Base-by-base conservation (phyloP, 2,329 filamentous ascomycete genomes). In the Venturia pyrina region DNA sequence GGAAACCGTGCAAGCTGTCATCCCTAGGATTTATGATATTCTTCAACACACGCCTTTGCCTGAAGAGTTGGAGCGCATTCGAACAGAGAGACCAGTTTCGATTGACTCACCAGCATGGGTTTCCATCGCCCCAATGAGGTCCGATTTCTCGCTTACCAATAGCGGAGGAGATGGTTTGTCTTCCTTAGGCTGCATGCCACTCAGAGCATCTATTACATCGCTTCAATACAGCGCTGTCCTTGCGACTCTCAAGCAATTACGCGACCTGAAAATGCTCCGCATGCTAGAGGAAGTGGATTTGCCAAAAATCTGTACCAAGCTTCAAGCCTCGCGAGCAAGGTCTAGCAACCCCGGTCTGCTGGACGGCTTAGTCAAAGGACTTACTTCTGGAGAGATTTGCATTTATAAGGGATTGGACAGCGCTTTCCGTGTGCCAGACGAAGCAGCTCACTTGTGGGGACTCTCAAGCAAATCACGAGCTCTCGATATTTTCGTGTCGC, bases 401-500 rank as follows among this genome's bases (percentile, higher is more conserved):
- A 34, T 62, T 21, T 64, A 64, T 44, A 64, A 50, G 32, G 62
- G 62, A n/a, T 19, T 64, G 41, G 62, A 64, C 19, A 50, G 37
- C 8, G 62, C 43, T 37, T 64, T 64, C 19, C 32, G 24, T 13
- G 24, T 56, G 6, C 43, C 62, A 6, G 48, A 50, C 11, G 62
- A 64, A n/a, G 43, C 60, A 43, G 21, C 43, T 32, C 43, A 64
- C 19, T 21, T 64, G n/a, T 64, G 62, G 62, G 62, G 62, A 48
- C 62, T 64, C 28, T 64, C 43, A 3, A 46, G 44, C n/a, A 46
- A 40, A 40, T 40, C 41, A 32, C 37, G 48, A 15, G 32, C 21
- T 53, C 32, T 56, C n/a, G 62, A 64, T 53, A 64, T 64, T 13
- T 64, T 50, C 37, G 48, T 64, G 28, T 64, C 62, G n/a, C 43